Evolutionary conservation across 768 basidiomycete genomes (phyloP).

Genomic region (Imleria badia): DNA sequence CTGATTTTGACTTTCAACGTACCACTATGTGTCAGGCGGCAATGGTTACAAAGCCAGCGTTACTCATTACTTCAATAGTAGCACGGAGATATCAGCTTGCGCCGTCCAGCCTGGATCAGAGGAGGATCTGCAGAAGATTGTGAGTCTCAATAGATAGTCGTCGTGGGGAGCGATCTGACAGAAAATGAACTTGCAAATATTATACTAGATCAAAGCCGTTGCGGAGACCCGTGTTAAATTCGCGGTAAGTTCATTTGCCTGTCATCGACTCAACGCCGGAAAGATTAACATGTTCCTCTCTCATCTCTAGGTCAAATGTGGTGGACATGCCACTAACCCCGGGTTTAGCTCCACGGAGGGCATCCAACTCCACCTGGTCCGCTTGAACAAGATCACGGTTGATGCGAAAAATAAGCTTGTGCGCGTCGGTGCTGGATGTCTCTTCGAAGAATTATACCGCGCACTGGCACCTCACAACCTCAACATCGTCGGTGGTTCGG

Average conservation of each 20-base stretch:
- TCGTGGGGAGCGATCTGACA: neutral
- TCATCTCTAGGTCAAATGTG: conserved; percentile 30
- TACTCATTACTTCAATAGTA: conserved; percentile 14
- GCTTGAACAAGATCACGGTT: conserved; percentile 19
- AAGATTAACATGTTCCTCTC: neutral
- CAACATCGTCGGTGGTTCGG: conserved; percentile 27
- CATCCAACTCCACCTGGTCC: conserved; percentile 28
- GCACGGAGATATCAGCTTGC: conserved; percentile 2
- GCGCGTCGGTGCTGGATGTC: conserved; percentile 29
- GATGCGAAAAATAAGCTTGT: conserved; percentile 2
- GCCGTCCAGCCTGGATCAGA: conserved; percentile 16
- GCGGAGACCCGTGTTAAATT: conserved; percentile 7
- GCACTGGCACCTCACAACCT: conserved; percentile 5
- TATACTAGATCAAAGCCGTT: conserved; percentile 8
- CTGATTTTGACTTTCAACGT: neutral
- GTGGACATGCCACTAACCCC: conserved; percentile 31
- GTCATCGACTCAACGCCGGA: neutral
- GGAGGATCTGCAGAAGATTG: conserved; percentile 8
- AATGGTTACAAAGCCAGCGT: conserved; percentile 15
- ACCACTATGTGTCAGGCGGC: conserved; percentile 7
- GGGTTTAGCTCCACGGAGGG: conserved; percentile 35
- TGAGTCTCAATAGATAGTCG: neutral
- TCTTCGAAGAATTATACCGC: conserved; percentile 32
- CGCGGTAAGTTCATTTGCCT: conserved; percentile 3
- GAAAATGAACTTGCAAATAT: neutral